Evolutionary conservation across 495 filamentous ascomycete species (phyloP), one percentile per base, ranked within the genome.

Genomic region (Xylaria intraflava): DNA sequence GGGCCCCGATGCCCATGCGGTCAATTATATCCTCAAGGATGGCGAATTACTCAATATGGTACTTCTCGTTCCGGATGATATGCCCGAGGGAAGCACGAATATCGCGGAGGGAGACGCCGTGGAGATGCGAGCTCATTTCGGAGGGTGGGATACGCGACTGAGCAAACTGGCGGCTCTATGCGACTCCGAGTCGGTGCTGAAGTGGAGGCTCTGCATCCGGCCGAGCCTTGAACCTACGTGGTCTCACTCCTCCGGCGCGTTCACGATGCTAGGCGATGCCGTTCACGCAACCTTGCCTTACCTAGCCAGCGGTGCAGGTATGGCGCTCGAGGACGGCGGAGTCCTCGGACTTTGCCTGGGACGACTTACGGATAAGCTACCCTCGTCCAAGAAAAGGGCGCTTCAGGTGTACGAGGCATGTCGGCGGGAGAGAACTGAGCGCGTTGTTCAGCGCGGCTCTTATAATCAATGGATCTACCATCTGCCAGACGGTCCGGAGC

Each of bases 261-360:
- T 87, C 45, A 83, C 78, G 7, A 62, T 88, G 38, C 72, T 88
- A 19, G 85, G 85, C 20, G 85, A 87, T 61, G 79, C 85, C 6
- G 84, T 82, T 44, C 85, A 88, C 57, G 83, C 85, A 3, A 86
- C 83, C 61, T 75, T 87, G 49, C 83, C 83, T 3, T 85, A 85
- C 65, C 62, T 84, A 12, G 62, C 62, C 14, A 65, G 62, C 57
- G 67, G 67, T 1, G 62, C 60, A 20, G 65, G 62, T 17, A 67
- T 68, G 69, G 71, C 76, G 1, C 53, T 77, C 1, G 76, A 79
- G 61, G 76, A 79, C 26, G 75, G 60, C 0, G 74, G 67, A 1
- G 72, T 72, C 1, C 57, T 79, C 0, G 72, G 74, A 0, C 65
- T 70, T 16, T 66, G 71, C 20, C 65, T 78, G 23, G 54, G 65